phyloP scores from a whole-genome alignment of 2,329 filamentous ascomycete genomes.

The Fusarium lateritium region DNA sequence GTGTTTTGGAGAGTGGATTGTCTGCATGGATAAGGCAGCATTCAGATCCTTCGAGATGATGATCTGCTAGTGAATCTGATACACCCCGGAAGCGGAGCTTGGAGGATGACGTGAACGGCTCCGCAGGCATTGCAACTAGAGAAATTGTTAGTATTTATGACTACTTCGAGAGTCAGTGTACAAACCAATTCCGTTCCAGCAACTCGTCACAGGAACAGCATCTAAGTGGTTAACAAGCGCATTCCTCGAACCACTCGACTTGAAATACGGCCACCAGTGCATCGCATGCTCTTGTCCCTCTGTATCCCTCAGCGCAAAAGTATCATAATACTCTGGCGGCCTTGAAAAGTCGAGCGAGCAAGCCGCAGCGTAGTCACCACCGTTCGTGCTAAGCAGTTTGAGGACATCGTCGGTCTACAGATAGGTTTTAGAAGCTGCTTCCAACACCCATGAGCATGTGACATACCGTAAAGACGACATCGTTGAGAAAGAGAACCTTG shows the following conservation, averaged over 20 bases:
- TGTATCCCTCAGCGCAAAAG: conserved; percentile 72
- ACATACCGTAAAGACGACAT: conserved; percentile 72
- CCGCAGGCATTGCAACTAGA: conserved; percentile 65
- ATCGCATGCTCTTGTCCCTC: conserved; percentile 66
- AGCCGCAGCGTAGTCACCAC: conserved; percentile 72
- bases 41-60: conserved; percentile 82
- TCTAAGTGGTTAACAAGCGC: conserved; percentile 65
- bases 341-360: conserved; percentile 73
- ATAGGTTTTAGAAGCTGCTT: conserved; percentile 9
- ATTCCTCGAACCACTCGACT: conserved; percentile 63
- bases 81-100: conserved; percentile 74
- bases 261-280: conserved; percentile 73
- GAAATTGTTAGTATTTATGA: conserved; percentile 8
- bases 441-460: neutral
- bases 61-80: conserved; percentile 70
- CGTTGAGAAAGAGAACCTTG: conserved; percentile 74
- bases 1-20: conserved; percentile 68
- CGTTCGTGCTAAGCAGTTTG: conserved; percentile 69
- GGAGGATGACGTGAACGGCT: conserved; percentile 65
- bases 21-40: conserved; percentile 84
- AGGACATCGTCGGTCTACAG: conserved; percentile 68
- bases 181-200: conserved; percentile 62
- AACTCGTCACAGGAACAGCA: conserved; percentile 62
- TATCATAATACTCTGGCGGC: conserved; percentile 71
- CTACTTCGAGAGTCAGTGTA: neutral